Base-by-base conservation (phyloP, 495 filamentous ascomycete species). In the Penicillium herquei region DNA sequence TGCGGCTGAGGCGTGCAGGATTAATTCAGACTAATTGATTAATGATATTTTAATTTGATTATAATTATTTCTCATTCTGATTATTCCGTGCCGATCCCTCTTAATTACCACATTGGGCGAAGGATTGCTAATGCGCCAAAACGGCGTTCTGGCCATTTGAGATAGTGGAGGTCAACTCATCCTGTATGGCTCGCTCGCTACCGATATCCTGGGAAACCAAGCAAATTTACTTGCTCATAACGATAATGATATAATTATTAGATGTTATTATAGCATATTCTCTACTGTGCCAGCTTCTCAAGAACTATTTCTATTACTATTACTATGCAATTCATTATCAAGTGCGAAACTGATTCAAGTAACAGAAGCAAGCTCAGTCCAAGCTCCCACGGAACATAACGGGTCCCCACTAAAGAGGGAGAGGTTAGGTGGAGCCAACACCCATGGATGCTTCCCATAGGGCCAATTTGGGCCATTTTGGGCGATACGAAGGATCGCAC, bases 1-100 rank as follows among this genome's bases (percentile, higher is more conserved):
- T 67, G 64, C 64, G 64, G 64, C 64, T 67, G 64, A 67, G 64
- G 58, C 58, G 60, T 53, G 39, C 21, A 26, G 16, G 47, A 49
- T 39, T 42, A 31, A 43, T 51, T 44, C 30, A 16, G 21, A 26
- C 21, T 26, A 26, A 26, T 26, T 26, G 21, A 26, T n/a, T n/a
- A n/a, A n/a, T n/a, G n/a, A n/a, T n/a, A n/a, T n/a, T n/a, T n/a
- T n/a, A n/a, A n/a, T 41, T 41, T 41, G 6, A 41, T 14, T 45
- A 30, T n/a, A 43, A 7, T 43, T 10, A 10, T 8, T 21, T 32
- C 6, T 26, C 10, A 31, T 37, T 13, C 2, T 37, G 2, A 37
- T 37, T 37, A 37, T 37, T 37, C 34, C 26, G 11, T 10, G 43
- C 43, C 17, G 43, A 45, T 45, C 43, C 21, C 8, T 45, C 43